Evolutionary conservation across 2,329 filamentous ascomycete genomes (phyloP).

Genomic region (Pseudogymnoascus sp.): DNA sequence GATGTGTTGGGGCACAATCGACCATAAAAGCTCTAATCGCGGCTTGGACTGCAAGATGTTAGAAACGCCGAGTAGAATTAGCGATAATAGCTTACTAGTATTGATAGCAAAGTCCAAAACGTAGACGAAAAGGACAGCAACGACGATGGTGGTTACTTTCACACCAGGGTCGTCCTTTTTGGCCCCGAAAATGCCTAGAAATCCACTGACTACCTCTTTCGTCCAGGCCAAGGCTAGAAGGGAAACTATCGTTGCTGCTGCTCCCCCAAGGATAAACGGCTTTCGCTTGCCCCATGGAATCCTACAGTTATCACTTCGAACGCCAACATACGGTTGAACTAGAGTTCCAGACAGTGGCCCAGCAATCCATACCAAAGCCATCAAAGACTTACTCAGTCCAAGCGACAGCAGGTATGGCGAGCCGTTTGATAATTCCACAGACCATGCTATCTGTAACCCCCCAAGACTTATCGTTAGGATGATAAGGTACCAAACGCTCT

Average conservation of each 20-base stretch:
- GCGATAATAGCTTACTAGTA: conserved; percentile 52
- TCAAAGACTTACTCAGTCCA: conserved; percentile 73
- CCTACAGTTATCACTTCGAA: conserved; percentile 73
- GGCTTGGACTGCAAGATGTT: conserved; percentile 62
- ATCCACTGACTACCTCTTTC: conserved; percentile 61
- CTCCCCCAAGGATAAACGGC: conserved; percentile 72
- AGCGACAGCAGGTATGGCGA: conserved; percentile 78
- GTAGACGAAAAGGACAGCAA: conserved; percentile 83
- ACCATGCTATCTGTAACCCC: conserved; percentile 91
- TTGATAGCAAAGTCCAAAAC: conserved; percentile 93
- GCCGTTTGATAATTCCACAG: conserved; percentile 87
- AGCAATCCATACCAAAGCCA: conserved; percentile 80
- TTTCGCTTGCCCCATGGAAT: conserved; percentile 70
- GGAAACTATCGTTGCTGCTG: conserved; percentile 58
- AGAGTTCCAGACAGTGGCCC: conserved; percentile 72
- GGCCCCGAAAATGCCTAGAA: conserved; percentile 65
- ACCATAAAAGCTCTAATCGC: conserved; percentile 88
- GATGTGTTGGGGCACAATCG: conserved; percentile 84
- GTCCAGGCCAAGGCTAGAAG: conserved; percentile 70
- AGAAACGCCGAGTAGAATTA: conserved; percentile 5
- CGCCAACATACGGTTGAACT: conserved; percentile 77
- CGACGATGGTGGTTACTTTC: conserved; percentile 61
- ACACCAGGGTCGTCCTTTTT: conserved; percentile 59
- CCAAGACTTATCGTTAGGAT: conserved; percentile 81
- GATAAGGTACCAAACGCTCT: conserved; percentile 79